phyloP scores from a whole-genome alignment of 2,329 filamentous ascomycete genomes.

The Pseudogymnoascus sp. region DNA sequence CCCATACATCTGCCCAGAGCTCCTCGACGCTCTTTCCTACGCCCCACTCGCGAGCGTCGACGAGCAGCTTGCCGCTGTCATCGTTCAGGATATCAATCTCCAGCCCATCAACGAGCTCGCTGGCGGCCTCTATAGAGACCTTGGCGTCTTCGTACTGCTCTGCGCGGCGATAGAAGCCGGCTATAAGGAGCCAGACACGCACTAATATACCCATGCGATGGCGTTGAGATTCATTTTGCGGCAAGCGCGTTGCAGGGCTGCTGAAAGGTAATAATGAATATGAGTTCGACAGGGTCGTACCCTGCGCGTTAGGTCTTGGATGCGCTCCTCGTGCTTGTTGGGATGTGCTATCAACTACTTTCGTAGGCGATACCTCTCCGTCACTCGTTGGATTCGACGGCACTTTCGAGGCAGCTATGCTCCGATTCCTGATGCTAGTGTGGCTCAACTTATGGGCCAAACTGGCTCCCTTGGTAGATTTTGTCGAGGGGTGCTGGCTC shows the following conservation, averaged over 20 bases:
- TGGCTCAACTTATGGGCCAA: slow-evolving; percentile 32
- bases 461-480: slow-evolving; percentile 30
- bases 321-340: background rate
- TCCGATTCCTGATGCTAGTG: slow-evolving; percentile 43
- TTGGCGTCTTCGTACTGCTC: slow-evolving; percentile 70
- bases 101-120: slow-evolving; percentile 62
- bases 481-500: slow-evolving; percentile 28
- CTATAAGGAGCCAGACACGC: slow-evolving; percentile 84
- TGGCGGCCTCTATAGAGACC: slow-evolving; percentile 73
- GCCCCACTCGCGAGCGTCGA: slow-evolving; percentile 65
- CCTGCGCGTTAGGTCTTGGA: background rate
- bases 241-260: slow-evolving; percentile 34
- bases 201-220: slow-evolving; percentile 51
- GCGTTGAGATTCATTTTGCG: slow-evolving; percentile 43
- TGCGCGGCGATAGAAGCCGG: slow-evolving; percentile 77
- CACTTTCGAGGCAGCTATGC: slow-evolving; percentile 31
- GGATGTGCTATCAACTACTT: background rate
- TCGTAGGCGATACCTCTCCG: background rate
- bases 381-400: slow-evolving; percentile 4
- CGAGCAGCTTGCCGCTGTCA: slow-evolving; percentile 51
- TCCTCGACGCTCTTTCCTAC: slow-evolving; percentile 74
- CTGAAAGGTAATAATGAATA: background rate
- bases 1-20: slow-evolving; percentile 73
- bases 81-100: slow-evolving; percentile 59
- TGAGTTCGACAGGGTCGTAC: background rate